phyloP scores from a whole-genome alignment of 768 basidiomycete species.

The Naematelia aurantialba region DNA sequence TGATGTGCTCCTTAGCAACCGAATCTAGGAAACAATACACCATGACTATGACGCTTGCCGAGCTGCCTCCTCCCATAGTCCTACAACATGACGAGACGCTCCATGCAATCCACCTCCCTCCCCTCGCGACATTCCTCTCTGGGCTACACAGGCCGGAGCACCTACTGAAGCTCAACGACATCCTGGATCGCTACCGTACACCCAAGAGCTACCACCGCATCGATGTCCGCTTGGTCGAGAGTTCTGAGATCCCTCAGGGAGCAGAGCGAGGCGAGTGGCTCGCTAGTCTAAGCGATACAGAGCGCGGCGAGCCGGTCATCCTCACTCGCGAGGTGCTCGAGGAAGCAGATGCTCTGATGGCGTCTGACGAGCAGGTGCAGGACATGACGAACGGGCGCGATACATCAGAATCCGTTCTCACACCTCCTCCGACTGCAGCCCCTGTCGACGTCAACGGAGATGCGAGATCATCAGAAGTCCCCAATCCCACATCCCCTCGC shows the following conservation, averaged over 20 bases:
- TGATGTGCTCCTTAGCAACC: background rate
- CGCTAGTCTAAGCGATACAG: background rate
- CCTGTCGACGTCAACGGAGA: background rate
- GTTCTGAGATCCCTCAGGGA: slow-evolving; percentile 28
- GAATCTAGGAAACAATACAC: background rate
- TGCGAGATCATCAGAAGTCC: too few species aligned
- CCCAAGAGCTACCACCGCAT: slow-evolving; percentile 36
- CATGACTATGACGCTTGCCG: slow-evolving; percentile 1
- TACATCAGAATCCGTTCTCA: background rate
- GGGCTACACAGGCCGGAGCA: slow-evolving; percentile 20
- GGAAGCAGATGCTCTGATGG: background rate
- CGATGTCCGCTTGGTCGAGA: slow-evolving; percentile 30
- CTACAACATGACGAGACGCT: slow-evolving; percentile 32
- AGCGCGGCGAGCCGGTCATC: slow-evolving; percentile 11
- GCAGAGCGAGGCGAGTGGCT: slow-evolving; percentile 4
- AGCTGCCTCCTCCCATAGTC: slow-evolving; percentile 27
- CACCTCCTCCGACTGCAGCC: background rate
- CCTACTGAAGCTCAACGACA: slow-evolving; percentile 32
- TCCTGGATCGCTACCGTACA: slow-evolving; percentile 30
- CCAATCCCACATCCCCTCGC: too few species aligned
- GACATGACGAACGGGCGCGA: too few species aligned
- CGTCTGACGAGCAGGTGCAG: background rate
- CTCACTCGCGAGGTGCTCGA: slow-evolving; percentile 6
- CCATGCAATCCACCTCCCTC: slow-evolving; percentile 32
- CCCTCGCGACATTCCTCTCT: slow-evolving; percentile 31